Evolutionary conservation across 495 filamentous ascomycete genomes (phyloP).

Genomic region (Chaetomium tenue): DNA sequence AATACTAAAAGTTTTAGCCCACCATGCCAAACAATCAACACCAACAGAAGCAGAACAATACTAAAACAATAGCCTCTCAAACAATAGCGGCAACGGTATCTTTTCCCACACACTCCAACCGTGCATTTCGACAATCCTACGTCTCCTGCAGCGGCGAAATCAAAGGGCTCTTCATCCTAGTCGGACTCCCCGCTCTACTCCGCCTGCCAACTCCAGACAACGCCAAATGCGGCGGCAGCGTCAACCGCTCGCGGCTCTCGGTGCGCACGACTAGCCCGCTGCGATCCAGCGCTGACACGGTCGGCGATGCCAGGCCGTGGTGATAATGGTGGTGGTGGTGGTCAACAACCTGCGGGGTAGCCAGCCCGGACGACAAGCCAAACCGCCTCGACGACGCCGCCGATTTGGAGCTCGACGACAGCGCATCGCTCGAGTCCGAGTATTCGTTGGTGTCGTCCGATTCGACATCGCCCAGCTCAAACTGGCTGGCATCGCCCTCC

Average conservation of each 20-base stretch:
- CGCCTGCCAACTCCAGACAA: slow-evolving; percentile 52
- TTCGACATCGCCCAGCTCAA: slow-evolving; percentile 67
- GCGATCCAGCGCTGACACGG: slow-evolving; percentile 63
- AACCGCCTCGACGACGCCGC: slow-evolving; percentile 32
- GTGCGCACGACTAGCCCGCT: slow-evolving; percentile 73
- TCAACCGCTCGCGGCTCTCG: slow-evolving; percentile 73
- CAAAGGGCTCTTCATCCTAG: slow-evolving; percentile 63
- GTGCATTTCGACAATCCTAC: slow-evolving; percentile 5
- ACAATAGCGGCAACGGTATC: not conserved
- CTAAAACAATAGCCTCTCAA: slow-evolving; percentile 4
- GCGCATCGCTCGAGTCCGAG: slow-evolving; percentile 52
- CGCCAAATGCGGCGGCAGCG: slow-evolving; percentile 43
- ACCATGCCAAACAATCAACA: not conserved
- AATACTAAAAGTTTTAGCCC: slow-evolving; percentile 10
- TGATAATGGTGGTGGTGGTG: slow-evolving; percentile 7
- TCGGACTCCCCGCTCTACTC: slow-evolving; percentile 64
- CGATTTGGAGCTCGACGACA: slow-evolving; percentile 9
- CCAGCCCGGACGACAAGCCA: slow-evolving; percentile 59
- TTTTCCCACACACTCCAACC: not conserved
- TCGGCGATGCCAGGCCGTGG: slow-evolving; percentile 32
- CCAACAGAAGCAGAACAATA: slow-evolving; percentile 14
- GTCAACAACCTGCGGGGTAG: slow-evolving; percentile 55
- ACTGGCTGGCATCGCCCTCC: slow-evolving; percentile 64
- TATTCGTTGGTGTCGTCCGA: slow-evolving; percentile 54
- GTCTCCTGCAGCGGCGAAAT: slow-evolving; percentile 50